Evolutionary conservation across 371 early-diverging fungal species (phyloP).

Genomic region (Mortierella sp.): DNA sequence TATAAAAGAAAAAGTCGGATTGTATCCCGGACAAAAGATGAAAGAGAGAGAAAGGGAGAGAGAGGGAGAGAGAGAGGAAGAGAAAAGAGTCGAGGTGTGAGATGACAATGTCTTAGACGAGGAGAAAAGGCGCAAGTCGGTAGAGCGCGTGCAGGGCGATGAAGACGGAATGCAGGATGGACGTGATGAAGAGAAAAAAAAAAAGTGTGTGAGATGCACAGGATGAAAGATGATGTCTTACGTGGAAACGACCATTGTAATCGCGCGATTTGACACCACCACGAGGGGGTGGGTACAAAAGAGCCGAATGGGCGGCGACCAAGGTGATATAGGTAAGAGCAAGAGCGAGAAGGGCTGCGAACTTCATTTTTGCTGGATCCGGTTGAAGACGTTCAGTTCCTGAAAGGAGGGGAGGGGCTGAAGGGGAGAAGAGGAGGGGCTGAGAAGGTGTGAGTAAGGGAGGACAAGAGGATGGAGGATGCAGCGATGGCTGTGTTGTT

Average conservation of each 20-base stretch:
- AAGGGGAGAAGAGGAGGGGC: background rate
- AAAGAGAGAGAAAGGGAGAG: background rate
- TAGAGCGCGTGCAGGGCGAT: background rate
- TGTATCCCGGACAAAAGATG: no score
- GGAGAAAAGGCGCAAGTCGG: background rate
- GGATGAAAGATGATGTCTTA: constrained; percentile 16
- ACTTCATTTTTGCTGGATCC: constrained; percentile 30
- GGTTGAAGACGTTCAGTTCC: background rate
- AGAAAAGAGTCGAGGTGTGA: background rate
- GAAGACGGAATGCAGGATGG: background rate
- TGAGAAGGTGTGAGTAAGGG: background rate
- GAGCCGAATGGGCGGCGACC: constrained; percentile 35
- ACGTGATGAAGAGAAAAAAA: background rate
- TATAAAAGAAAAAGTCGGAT: background rate
- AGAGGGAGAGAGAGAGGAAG: background rate
- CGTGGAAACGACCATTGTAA: constrained; percentile 41
- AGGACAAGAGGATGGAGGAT: background rate
- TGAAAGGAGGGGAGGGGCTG: background rate
- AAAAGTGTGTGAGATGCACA: background rate
- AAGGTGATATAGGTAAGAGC: constrained; percentile 28
- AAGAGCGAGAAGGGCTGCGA: constrained; percentile 24
- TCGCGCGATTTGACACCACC: constrained; percentile 42
- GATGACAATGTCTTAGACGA: background rate
- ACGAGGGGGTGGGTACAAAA: constrained; percentile 37
- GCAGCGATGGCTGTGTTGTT: background rate